phyloP scores from a whole-genome alignment of 163 green algal genomes.

The Scenedesmus sp. region DNA sequence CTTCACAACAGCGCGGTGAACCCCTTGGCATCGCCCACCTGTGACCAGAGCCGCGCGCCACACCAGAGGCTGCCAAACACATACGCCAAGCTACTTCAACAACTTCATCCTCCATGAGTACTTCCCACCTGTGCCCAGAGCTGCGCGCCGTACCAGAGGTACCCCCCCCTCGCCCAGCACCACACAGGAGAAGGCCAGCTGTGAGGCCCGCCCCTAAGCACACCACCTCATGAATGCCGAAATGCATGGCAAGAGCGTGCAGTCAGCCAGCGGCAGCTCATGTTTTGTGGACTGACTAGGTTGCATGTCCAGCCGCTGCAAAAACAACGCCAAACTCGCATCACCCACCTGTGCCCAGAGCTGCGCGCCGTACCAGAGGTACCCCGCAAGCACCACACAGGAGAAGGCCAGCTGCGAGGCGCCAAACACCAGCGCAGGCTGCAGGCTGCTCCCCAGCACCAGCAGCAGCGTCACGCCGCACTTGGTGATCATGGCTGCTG shows the following conservation, averaged over 20 bases:
- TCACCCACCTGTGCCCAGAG: not conserved
- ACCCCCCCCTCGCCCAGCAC: not conserved
- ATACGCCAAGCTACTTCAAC: too few species aligned
- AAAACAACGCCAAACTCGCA: not conserved
- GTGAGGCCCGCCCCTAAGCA: conserved; percentile 43
- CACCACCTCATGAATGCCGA: too few species aligned
- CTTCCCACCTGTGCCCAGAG: conserved; percentile 3
- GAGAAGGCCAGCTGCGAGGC: conserved; percentile 68
- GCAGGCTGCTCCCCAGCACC: conserved; percentile 49
- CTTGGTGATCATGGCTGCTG: conserved; percentile 68
- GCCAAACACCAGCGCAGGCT: conserved; percentile 61
- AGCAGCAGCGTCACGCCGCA: conserved; percentile 68
- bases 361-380: conserved; percentile 45
- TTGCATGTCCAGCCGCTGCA: too few species aligned
- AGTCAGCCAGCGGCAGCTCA: too few species aligned
- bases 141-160: conserved; percentile 24
- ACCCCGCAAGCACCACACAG: conserved; percentile 50
- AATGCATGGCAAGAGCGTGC: too few species aligned
- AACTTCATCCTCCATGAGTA: too few species aligned
- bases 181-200: conserved; percentile 64
- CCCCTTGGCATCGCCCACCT: too few species aligned
- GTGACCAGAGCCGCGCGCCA: too few species aligned
- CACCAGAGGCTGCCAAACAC: too few species aligned
- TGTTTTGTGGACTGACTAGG: too few species aligned
- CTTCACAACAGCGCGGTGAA: too few species aligned